phyloP scores from a whole-genome alignment of 2,329 filamentous ascomycete genomes.

The Davidsoniella eucalypti region DNA sequence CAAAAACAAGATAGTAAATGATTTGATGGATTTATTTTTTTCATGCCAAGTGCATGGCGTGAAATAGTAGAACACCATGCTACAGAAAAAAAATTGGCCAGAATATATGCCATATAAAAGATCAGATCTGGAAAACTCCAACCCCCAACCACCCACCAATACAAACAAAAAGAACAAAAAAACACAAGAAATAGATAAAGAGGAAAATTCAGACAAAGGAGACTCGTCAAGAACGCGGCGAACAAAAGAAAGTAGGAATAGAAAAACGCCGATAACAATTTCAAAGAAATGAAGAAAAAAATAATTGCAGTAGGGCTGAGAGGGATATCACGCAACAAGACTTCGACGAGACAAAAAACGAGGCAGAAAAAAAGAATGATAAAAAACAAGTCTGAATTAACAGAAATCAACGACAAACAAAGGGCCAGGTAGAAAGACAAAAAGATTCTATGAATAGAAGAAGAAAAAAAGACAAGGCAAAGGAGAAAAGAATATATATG shows the following conservation, averaged over 20 bases:
- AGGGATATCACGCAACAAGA: not conserved
- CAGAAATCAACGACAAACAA: not conserved
- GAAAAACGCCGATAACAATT: not conserved
- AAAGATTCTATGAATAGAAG: not conserved
- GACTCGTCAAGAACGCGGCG: too few relatives aligned
- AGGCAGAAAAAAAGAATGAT: not conserved
- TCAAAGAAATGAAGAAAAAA: not conserved
- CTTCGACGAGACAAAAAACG: not conserved
- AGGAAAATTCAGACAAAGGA: too few relatives aligned
- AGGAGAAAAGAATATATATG: not conserved
- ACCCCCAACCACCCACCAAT: not conserved
- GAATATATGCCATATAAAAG: not conserved
- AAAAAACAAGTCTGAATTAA: not conserved
- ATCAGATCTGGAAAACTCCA: not conserved
- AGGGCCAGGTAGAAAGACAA: not conserved
- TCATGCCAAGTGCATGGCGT: too few relatives aligned
- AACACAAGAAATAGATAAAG: not conserved
- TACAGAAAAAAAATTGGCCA: too few relatives aligned
- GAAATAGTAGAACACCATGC: too few relatives aligned
- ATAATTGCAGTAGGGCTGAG: not conserved
- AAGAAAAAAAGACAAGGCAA: slow-evolving; percentile 7
- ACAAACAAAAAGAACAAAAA: not conserved
- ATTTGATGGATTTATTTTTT: too few relatives aligned
- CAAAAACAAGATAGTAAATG: too few relatives aligned
- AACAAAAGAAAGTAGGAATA: too few relatives aligned